Base-by-base conservation (phyloP, 202 grass and related monocot genomes). In the Eragrostis tef region DNA sequence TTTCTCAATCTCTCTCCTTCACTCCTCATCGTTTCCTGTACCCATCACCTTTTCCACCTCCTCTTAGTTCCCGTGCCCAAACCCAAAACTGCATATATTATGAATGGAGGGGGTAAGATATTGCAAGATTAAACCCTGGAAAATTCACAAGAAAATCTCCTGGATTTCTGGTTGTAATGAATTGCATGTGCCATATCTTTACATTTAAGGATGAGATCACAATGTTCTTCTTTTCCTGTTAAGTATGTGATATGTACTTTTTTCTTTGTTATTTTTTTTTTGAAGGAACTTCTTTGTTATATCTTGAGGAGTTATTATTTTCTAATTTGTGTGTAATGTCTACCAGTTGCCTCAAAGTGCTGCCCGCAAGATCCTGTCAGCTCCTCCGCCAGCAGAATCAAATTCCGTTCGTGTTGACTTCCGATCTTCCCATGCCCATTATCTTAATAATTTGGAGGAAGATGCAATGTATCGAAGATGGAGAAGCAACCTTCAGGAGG, bases 371-470 rank as follows among this genome's bases (percentile, higher is more conserved):
- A 79, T 98, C 77, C 84, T 98, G 82, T 94, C 90, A 78, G 81
- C 90, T 78, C 25, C 88, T 61, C 90, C 92, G 84, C 95, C 92
- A 81, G 85, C 86, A 74, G 92, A 98, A 79, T 93, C 84, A 78
- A 93, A 90, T 87, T 75, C 88, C 73, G 88, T 98, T 63, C 90
- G 95, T 70, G 85, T 98, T 81, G 95, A 98, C 64, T 98, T 98
- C 51, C 95, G 95, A 65, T 93, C 90, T 72, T 80, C 81, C 64
- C 84, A 93, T 83, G 92, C 93, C 77, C 95, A 98, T 80, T 98
- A 93, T 83, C 84, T 98, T 77, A 98, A 98, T 94, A 93, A 98
- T 74, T 70, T 98, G 63, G 95, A 98, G 81, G 92, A 98, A 91
- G 95, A 98, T 94, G 64, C 56, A 20, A 88, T 94, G 88, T 98